Percentiles rank a stretch among this genome's conserved stretches.
phyloP scores from a whole-genome alignment of 768 basidiomycete species.

The Baorangia bicolor region DNA sequence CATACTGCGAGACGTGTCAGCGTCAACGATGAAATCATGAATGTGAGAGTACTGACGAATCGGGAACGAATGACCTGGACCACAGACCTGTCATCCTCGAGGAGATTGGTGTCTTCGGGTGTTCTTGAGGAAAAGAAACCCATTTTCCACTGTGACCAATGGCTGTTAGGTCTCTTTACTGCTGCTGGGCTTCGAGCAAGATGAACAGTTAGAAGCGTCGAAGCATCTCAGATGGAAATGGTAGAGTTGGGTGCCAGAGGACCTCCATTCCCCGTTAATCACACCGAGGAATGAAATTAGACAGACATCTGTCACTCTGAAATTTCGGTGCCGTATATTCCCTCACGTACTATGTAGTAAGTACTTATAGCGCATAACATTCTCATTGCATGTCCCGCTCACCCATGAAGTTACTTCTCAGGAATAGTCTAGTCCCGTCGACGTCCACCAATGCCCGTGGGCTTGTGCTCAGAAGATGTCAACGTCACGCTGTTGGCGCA shows the following conservation, averaged over 20 bases:
- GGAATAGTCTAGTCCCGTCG: background rate
- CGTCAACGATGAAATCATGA: slow-evolving; percentile 9
- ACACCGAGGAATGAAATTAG: slow-evolving; percentile 3
- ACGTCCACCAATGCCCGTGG: background rate
- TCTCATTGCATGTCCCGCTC: background rate
- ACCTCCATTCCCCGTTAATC: slow-evolving; percentile 8
- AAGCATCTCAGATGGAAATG: too few relatives aligned
- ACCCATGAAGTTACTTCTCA: slow-evolving; percentile 14
- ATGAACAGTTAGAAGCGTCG: too few relatives aligned
- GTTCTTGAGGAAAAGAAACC: slow-evolving; percentile 34
- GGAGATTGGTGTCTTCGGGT: slow-evolving; percentile 13
- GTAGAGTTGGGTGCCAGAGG: slow-evolving; percentile 27
- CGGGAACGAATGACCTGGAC: slow-evolving; percentile 59
- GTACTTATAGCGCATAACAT: background rate
- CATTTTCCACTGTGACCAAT: slow-evolving; percentile 18
- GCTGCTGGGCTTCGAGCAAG: background rate
- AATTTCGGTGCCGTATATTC: slow-evolving; percentile 14
- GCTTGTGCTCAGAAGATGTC: background rate
- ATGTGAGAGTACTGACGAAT: slow-evolving; percentile 45
- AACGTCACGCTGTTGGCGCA: background rate
- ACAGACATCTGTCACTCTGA: slow-evolving; percentile 29
- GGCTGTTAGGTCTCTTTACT: background rate
- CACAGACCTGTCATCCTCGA: slow-evolving; percentile 45
- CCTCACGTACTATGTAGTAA: background rate
- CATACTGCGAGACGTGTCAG: slow-evolving; percentile 41